phyloP scores from a whole-genome alignment of 2,329 filamentous ascomycete species.

The Apiospora aurea region DNA sequence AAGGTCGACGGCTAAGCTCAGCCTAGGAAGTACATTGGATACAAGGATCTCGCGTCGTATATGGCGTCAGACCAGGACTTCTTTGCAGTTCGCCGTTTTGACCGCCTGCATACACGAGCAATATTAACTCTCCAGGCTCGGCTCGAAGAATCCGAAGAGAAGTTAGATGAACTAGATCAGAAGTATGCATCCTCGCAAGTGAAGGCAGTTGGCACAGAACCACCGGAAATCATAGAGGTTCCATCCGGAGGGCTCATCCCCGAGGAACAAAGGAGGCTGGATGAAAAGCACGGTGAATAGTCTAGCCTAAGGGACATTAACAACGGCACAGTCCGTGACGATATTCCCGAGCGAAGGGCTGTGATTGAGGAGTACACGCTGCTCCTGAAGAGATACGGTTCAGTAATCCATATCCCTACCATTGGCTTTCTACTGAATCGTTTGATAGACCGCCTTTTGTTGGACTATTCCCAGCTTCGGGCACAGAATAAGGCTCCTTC shows the following conservation, averaged over 20 bases:
- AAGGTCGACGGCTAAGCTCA: too few species aligned
- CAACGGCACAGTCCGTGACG: slow-evolving; percentile 19
- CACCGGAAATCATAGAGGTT: neutral
- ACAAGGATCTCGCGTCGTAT: slow-evolving; percentile 22
- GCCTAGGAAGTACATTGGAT: neutral
- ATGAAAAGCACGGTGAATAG: neutral
- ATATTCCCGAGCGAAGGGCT: neutral
- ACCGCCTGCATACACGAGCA: slow-evolving; percentile 6
- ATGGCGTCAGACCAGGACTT: slow-evolving; percentile 23
- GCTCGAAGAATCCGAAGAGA: neutral
- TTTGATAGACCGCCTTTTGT: too few species aligned
- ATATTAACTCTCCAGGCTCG: slow-evolving; percentile 19
- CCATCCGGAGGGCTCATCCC: neutral
- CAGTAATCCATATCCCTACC: fast-evolving
- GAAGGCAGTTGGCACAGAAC: neutral
- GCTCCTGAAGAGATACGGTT: neutral
- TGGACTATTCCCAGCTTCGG: neutral
- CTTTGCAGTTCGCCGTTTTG: slow-evolving; percentile 21
- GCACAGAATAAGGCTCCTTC: neutral
- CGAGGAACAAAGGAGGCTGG: neutral
- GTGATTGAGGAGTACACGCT: neutral
- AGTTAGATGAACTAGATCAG: neutral
- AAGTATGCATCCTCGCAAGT: neutral
- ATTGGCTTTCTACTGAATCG: too few species aligned
- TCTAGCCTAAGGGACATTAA: neutral